Base-by-base conservation (phyloP, 1,284 basidiomycete genomes). In the Ceratobasidium sp. region DNA sequence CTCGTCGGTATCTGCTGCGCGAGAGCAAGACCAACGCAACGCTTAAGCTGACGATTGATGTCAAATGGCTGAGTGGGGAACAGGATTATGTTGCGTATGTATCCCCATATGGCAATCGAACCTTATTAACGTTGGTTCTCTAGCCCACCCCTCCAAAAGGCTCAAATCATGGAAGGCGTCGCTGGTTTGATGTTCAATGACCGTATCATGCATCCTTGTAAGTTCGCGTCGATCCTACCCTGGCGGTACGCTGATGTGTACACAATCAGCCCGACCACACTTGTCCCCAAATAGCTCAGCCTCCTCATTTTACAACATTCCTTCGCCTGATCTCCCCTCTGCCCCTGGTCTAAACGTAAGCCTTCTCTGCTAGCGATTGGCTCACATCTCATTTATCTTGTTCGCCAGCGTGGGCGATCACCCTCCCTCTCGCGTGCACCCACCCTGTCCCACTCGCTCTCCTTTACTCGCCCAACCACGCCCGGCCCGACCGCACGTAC, bases 11-110 rank as follows among this genome's bases (percentile, higher is more conserved):
- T 81, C 85, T 94, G 16, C 83, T 94, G 7, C 84, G 88, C 68
- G 86, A 92, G 77, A 92, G 90, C 80, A 92, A 91, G 81, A 92
- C 89, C 54, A 94, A 94, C 77, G 91, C 92, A 0, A 90, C 89
- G 1, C 84, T 94, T 63, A 90, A 91, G 87, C 81, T 93, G 14
- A 88, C 90, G 6, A 85, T 92, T 62, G 84, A 88, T 63, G 81
- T 92, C 64, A 85, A 86, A 49, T 85, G 87, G 76, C 81, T 89
- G 19, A 87, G 87, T 24, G 89, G 90, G 0, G 85, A 88, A 76
- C 83, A 84, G 6, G 78, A 84, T 29, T 94, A 89, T 79, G 84
- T 84, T 34, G 88, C 91, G 81, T 78, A 51, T 62, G 78, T 74
- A 14, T 53, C 37, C 9, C 41, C 41, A 29, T 65, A n/a, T 29